Evolutionary conservation across 1,284 basidiomycete species (phyloP).

Genomic region (Fomitiporia mediterranea): DNA sequence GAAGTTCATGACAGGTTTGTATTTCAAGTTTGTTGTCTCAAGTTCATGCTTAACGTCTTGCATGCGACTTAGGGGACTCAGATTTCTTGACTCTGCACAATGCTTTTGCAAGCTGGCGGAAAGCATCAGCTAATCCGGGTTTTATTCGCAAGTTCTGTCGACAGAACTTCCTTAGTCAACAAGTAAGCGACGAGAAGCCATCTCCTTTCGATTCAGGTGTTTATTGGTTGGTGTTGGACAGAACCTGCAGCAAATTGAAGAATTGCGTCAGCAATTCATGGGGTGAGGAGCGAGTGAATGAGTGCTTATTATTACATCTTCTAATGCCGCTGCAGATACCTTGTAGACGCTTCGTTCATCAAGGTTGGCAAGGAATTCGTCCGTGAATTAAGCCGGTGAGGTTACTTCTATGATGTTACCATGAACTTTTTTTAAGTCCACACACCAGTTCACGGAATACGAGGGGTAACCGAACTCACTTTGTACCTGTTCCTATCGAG

Average conservation of each 20-base stretch:
- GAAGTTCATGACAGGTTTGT: constrained; percentile 72
- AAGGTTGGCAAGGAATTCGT: constrained; percentile 62
- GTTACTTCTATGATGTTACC: constrained; percentile 1
- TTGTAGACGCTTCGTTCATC: constrained; percentile 88
- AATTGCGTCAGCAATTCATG: constrained; percentile 91
- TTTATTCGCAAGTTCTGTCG: constrained; percentile 77
- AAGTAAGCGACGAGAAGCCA: constrained; percentile 41
- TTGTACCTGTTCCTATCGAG: constrained; percentile 71
- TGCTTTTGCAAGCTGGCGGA: constrained; percentile 86
- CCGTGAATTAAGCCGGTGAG: constrained; percentile 68
- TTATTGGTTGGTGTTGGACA: constrained; percentile 30
- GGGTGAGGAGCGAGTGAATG: constrained; percentile 40
- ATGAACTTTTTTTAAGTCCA: background rate
- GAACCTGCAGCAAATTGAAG: constrained; percentile 96
- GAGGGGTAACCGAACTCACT: constrained; percentile 68
- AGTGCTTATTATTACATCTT: background rate
- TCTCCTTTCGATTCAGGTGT: background rate
- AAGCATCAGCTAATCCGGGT: constrained; percentile 62
- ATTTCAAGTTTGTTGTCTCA: background rate
- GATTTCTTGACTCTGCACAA: constrained; percentile 95
- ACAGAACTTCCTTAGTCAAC: constrained; percentile 81
- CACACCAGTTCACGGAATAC: constrained; percentile 62
- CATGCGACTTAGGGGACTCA: constrained; percentile 68
- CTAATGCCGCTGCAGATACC: constrained; percentile 43
- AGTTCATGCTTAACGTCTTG: background rate